phyloP scores from a whole-genome alignment of 139 green algal genomes.

The Haematococcus sp. region DNA sequence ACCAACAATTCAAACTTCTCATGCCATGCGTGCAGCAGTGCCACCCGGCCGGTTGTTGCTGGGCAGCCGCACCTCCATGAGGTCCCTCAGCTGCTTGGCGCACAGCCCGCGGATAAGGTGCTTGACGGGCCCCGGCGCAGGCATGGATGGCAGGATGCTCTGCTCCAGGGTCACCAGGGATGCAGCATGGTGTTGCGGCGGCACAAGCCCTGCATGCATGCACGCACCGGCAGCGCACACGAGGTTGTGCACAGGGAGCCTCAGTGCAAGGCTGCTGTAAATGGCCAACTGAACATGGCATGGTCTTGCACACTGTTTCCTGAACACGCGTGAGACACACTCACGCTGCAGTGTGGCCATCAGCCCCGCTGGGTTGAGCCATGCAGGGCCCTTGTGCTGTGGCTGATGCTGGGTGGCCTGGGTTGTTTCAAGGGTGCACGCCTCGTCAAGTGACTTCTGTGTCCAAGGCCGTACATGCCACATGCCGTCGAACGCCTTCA shows the following conservation, averaged over 20 bases:
- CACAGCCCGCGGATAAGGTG: constrained; percentile 28
- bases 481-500: constrained; percentile 33
- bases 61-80: too few relatives aligned
- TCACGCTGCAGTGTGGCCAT: too few relatives aligned
- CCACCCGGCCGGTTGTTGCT: too few relatives aligned
- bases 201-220: neutral
- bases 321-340: too few relatives aligned
- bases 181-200: neutral
- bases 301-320: too few relatives aligned
- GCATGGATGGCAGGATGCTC: constrained; percentile 17
- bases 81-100: constrained; percentile 23
- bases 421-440: neutral
- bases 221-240: too few relatives aligned
- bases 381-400: neutral
- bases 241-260: too few relatives aligned
- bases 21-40: too few relatives aligned
- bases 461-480: constrained; percentile 4
- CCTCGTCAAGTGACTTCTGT: neutral
- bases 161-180: constrained; percentile 36
- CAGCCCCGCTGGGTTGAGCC: too few relatives aligned
- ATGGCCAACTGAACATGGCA: too few relatives aligned
- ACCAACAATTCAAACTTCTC: too few relatives aligned
- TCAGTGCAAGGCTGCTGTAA: too few relatives aligned
- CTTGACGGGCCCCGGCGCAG: constrained; percentile 15
- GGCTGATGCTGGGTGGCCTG: neutral